Evolutionary conservation across 192 early-diverging fungal species (phyloP).

Genomic region (Podochytrium sp.): DNA sequence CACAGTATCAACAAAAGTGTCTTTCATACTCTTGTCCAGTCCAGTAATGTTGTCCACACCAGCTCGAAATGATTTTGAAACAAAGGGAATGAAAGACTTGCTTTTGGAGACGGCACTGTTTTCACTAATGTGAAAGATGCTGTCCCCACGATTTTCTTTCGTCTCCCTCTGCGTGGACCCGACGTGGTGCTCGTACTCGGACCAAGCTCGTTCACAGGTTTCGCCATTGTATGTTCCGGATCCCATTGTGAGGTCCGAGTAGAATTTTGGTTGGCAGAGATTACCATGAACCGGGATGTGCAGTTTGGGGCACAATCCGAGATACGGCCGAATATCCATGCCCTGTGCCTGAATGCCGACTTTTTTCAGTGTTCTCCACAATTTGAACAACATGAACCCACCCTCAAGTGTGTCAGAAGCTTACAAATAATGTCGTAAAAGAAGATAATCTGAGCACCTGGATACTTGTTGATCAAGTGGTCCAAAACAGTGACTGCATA

Average conservation of each 20-base stretch:
- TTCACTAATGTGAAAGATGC: background rate
- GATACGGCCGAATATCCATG: background rate
- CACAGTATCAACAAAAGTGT: background rate
- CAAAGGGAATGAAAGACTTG: background rate
- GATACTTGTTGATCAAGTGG: background rate
- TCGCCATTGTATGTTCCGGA: background rate
- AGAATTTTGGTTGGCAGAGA: background rate
- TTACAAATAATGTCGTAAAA: constrained; percentile 1
- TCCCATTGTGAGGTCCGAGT: background rate
- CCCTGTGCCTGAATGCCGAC: background rate
- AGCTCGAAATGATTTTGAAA: background rate
- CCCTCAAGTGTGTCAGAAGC: background rate
- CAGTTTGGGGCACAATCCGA: background rate
- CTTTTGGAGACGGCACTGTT: background rate
- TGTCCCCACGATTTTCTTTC: background rate
- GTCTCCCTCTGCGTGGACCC: background rate
- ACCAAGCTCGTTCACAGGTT: background rate
- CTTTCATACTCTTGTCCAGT: background rate
- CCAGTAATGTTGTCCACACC: background rate
- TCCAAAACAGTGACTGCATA: background rate
- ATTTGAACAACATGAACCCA: background rate
- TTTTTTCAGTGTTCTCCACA: background rate
- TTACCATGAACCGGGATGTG: background rate
- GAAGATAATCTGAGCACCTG: background rate
- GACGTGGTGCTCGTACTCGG: background rate